Base-by-base conservation (phyloP, 1,284 basidiomycete genomes). In the Hortiboletus rubellus region DNA sequence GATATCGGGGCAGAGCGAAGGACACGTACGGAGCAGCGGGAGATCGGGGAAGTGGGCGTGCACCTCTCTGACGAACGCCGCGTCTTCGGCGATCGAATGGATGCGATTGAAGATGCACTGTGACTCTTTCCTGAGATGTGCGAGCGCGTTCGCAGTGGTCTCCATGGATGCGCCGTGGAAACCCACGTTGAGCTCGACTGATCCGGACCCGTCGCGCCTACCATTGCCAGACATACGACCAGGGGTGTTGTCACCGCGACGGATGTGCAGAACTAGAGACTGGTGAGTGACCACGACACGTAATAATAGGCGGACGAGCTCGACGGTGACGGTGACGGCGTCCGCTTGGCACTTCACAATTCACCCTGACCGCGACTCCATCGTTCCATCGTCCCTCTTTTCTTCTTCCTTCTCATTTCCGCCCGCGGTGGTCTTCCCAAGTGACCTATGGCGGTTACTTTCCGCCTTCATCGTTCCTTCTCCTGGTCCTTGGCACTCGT, bases 71-170 rank as follows among this genome's bases (percentile, higher is more conserved):
- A 97, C 86, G 64, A 96, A 96, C 0, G 64, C 61, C 24, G 87
- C 79, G 64, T 96, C 94, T 55, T 91, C 84, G 3, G 80, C 78
- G 50, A 96, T 91, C 1, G 94, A 96, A 66, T 92, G 92, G 1
- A 96, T 70, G 3, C 94, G 85, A 68, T 94, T 95, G 78, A 85
- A 95, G 18, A 94, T 78, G 69, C 93, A 89, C 18, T 85, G 72
- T 5, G 85, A 85, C 64, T 91, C 87, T 63, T 80, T 84, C 14
- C 86, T 81, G 24, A 91, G 60, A 14, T 65, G 53, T 24, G 53
- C 56, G 48, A 72, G 53, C 30, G 57, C 52, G 36, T 48, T 17
- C 4, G 49, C 50, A 14, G 57, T 30, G 12, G 38, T 12, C 15
- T 46, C 40, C 57, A 54, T 50, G 27, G 27, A 27, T 27, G 27